phyloP scores from a whole-genome alignment of 306 rosid genomes.

The Comarum palustre region DNA sequence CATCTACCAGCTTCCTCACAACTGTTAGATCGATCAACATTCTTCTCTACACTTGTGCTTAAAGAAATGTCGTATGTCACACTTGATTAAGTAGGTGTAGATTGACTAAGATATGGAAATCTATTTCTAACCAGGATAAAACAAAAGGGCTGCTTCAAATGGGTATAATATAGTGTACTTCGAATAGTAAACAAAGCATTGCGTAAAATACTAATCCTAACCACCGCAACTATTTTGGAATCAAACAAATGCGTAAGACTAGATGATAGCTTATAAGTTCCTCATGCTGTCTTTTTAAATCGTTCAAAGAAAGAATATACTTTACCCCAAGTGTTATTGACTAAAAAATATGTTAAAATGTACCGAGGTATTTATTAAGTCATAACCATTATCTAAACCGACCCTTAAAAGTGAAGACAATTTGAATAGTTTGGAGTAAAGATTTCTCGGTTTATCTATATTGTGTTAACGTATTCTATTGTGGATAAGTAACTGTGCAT shows the following conservation, averaged over 20 bases:
- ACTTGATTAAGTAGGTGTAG: neutral
- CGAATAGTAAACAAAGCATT: neutral
- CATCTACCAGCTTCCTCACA: constrained; percentile 15
- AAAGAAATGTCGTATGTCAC: neutral
- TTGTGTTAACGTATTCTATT: neutral
- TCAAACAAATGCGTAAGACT: neutral
- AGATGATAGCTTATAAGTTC: neutral
- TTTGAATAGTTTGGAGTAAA: neutral
- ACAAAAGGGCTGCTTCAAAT: neutral
- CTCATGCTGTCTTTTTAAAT: neutral
- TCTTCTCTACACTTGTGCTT: neutral
- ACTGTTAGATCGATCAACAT: neutral
- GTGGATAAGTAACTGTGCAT: neutral
- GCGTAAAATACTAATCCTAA: constrained; percentile 10
- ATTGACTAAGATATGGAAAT: neutral
- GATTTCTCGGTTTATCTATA: neutral
- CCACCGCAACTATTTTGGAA: constrained; percentile 9
- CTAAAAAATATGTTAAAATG: neutral
- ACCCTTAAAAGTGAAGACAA: neutral
- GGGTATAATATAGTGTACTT: neutral
- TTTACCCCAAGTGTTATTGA: neutral
- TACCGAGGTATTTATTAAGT: neutral
- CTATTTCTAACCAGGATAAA: neutral
- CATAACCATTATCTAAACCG: neutral
- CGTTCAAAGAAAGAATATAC: neutral